phyloP scores from a whole-genome alignment of 2,329 filamentous ascomycete genomes.

The Xylariaceae sp. region DNA sequence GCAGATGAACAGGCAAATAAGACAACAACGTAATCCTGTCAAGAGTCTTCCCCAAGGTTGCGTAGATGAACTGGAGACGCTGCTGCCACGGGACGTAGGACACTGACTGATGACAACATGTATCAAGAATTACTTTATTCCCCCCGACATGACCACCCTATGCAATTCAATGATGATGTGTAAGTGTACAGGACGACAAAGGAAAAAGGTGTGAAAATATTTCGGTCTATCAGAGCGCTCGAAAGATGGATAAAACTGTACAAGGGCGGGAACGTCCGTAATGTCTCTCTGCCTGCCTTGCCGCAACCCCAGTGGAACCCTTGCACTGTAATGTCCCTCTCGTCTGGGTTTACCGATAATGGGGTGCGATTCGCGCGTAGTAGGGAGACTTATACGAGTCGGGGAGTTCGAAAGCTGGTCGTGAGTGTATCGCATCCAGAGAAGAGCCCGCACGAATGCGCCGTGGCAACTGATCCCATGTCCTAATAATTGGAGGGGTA shows the following conservation, averaged over 20 bases:
- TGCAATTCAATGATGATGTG: conserved; percentile 25
- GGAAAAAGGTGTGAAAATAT: conserved; percentile 15
- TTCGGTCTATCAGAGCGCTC: conserved; percentile 23
- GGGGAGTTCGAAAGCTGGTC: conserved; percentile 5
- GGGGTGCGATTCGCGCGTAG: conserved; percentile 8
- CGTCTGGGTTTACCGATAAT: conserved; percentile 4
- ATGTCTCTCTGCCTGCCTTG: conserved; percentile 9
- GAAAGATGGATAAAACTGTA: conserved; percentile 23
- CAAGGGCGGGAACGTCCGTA: conserved; percentile 18
- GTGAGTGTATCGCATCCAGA: conserved; percentile 10
- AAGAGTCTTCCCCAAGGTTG: too few relatives aligned
- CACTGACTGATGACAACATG: too few relatives aligned
- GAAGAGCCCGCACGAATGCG: conserved; percentile 4
- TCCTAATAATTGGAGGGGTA: conserved; percentile 7
- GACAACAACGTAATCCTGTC: too few relatives aligned
- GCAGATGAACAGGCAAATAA: too few relatives aligned
- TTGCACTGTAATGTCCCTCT: conserved; percentile 13
- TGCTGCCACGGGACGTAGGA: too few relatives aligned
- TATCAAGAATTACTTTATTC: conserved; percentile 20
- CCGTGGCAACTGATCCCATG: conserved; percentile 7
- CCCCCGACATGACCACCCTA: conserved; percentile 17
- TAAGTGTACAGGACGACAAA: conserved; percentile 29
- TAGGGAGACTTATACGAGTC: not conserved
- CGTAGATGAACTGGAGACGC: too few relatives aligned
- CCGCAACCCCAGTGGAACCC: conserved; percentile 8